These are phyloP conservation scores for Dissophora ornata DNA, from an alignment of 192 early-diverging fungal species.

Conservation along the genomic window DNA sequence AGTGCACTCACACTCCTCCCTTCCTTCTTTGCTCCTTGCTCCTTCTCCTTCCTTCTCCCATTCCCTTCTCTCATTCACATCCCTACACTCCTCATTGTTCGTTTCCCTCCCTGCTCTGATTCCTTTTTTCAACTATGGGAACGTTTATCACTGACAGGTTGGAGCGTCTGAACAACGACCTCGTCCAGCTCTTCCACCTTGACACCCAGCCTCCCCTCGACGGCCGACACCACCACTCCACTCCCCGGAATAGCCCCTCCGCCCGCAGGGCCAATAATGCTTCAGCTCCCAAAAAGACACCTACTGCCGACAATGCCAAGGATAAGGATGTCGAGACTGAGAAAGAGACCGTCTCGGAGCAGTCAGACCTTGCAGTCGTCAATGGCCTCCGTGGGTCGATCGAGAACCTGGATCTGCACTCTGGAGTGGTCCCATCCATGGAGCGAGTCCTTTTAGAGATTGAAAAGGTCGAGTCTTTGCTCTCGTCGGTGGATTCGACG, in stretches of 20 bases:
- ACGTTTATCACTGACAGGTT: constrained; percentile 51
- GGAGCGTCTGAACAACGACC: constrained; percentile 41
- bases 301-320: no score
- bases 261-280: background rate
- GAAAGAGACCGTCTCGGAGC: background rate
- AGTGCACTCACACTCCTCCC: no score
- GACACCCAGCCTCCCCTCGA: constrained; percentile 25
- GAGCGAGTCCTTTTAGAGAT: constrained; percentile 29
- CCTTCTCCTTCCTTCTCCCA: background rate
- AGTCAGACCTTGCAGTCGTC: background rate
- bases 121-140: no score
- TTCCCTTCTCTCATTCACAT: background rate
- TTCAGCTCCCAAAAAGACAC: no score
- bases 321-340: no score
- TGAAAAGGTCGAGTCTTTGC: constrained; percentile 23
- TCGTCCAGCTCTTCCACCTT: constrained; percentile 50
- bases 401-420: constrained; percentile 25
- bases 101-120: no score
- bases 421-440: constrained; percentile 30
- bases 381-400: constrained; percentile 22
- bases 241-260: background rate
- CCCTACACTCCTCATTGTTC: background rate
- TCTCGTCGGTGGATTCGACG: background rate
- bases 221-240: background rate
- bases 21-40: background rate